Evolutionary conservation across 148 eudicot species (phyloP), one percentile per base, ranked within the genome.

Genomic region (Vaccinium darrowii): DNA sequence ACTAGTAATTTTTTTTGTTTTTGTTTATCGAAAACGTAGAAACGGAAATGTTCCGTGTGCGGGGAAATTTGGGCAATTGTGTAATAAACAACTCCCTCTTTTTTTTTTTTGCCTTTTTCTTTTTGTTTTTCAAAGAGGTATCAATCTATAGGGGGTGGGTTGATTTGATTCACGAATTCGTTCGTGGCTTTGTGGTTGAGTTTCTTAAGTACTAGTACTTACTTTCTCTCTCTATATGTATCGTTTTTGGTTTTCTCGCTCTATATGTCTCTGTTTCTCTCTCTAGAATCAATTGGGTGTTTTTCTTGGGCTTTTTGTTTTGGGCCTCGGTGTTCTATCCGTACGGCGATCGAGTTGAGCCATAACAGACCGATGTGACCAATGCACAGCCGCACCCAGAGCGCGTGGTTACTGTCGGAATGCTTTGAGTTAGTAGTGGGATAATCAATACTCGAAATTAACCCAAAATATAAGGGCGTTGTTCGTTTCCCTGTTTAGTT

Each of bases 21-120:
- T 83, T 58, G 78, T 83, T 83, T 83, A 83, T 83, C 69, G 85
- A 82, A 74, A 83, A 83, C 85, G 79, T 71, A 82, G 77, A 27
- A 27, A 36, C 56, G 27, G 43, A 19, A 30, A 78, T 78, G 81
- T 25, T 62, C 43, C 43, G 3, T 30, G 36, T 5, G 57, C 0
- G 50, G 13, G 51, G 21, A 18, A 80, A 39, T 27, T 51, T 43
- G 82, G 27, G 27, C n/a, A n/a, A 43, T 53, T 53, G 56, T 13
- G 56, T 49, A 82, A 67, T 82, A 82, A 82, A 67, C 47, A 23
- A 82, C 47, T 43, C 6, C 47, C 5, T 7, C 33, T 13, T 47
- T 25, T 10, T 10, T 3, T 27, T 12, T 4, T 30, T 43, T 4
- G 5, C 47, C 5, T 43, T 43, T 43, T 43, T 0, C 5, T 43